A percentile compares a stretch with the other conserved stretches of the same genome.
Conservation (phyloP, 495 filamentous ascomycete genomes). For the Sporormia fimetaria region DNA sequence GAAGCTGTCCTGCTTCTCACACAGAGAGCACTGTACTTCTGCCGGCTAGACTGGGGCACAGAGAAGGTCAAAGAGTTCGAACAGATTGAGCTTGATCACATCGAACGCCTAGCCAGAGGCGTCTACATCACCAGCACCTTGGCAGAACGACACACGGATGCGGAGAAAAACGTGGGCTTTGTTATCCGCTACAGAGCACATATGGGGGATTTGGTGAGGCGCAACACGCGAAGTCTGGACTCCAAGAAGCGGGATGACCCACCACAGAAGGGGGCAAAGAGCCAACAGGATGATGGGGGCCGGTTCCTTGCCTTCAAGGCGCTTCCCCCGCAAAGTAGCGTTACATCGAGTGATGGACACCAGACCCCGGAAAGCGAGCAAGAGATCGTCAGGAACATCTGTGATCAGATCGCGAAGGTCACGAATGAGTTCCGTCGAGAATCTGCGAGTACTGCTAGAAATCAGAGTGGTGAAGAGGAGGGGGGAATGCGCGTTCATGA, state of each 20-base stretch:
- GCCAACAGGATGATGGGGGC: conserved; percentile 14
- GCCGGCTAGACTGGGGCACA: conserved; percentile 81
- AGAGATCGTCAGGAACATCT: conserved; percentile 60
- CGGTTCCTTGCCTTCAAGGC: conserved; percentile 56
- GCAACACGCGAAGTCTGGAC: conserved; percentile 75
- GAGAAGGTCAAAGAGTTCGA: conserved; percentile 89
- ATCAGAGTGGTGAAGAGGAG: conserved; percentile 2
- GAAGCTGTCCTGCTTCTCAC: conserved; percentile 82
- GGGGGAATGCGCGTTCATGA: conserved; percentile 25
- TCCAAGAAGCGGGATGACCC: conserved; percentile 37
- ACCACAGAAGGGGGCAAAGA: conserved; percentile 3
- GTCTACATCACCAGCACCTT: conserved; percentile 84
- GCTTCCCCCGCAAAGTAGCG: conserved; percentile 43
- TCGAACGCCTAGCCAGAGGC: conserved; percentile 60
- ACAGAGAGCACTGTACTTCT: conserved; percentile 70
- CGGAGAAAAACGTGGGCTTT: conserved; percentile 69
- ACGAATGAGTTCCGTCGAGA: conserved; percentile 26
- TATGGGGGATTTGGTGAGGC: conserved; percentile 50
- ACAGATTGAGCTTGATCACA: conserved; percentile 62
- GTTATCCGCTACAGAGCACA: conserved; percentile 64
- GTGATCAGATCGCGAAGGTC: conserved; percentile 45
- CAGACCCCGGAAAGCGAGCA: conserved; percentile 45
- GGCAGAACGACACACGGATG: conserved; percentile 59
- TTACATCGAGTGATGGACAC: conserved; percentile 29
- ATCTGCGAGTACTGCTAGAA: too few species aligned